Base-by-base conservation (phyloP, 768 basidiomycete species). In the Phylloporus arenicola region DNA sequence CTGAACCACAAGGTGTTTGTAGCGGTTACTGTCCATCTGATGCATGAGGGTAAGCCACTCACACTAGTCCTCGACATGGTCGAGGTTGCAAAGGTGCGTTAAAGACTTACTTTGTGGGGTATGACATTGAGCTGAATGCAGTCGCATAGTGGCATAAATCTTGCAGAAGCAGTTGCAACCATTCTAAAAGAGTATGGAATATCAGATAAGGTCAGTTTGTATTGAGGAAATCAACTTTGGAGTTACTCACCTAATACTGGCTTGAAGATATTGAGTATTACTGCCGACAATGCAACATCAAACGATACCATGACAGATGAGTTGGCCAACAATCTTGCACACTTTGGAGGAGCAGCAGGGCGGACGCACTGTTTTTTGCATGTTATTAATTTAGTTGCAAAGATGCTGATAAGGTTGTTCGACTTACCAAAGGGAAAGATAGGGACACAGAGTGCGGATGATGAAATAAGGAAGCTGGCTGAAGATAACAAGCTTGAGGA, bases 21-120 rank as follows among this genome's bases (percentile, higher is more conserved):
- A 17, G 37, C 19, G 4, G n/a, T 38, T 3, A 38, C 19, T 3
- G 17, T 20, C 6, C 37, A 38, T 16, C 17, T 38, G 2, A 12
- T 19, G 8, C 37, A 19, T 8, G 37, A 20, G 6, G 37, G 11
- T 17, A 19, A 38, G 19, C 37, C 37, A 17, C 17, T 68, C 2
- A 7, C 31, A 0, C 39, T 70, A 12, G 27, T 64, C 4, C 43
- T 72, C 1, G 69, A 72, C 49, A 35, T 70, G 1, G 54, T 67
- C 9, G 65, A 70, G 47, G 65, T 71, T 19, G n/a, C 17, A 6
- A 20, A 19, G 37, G 19, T 20, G 16, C 16, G 8, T 34, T 14
- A 6, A 19, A 38, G n/a, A 10, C 19, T 38, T 38, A 24, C 24
- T 24, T 24, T 24, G 24, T 6, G 6, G 24, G 24, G 24, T 6